These are phyloP conservation scores for Trypanosoma theileri DNA, from an alignment of 208 protist species.

Conservation along the genomic window DNA sequence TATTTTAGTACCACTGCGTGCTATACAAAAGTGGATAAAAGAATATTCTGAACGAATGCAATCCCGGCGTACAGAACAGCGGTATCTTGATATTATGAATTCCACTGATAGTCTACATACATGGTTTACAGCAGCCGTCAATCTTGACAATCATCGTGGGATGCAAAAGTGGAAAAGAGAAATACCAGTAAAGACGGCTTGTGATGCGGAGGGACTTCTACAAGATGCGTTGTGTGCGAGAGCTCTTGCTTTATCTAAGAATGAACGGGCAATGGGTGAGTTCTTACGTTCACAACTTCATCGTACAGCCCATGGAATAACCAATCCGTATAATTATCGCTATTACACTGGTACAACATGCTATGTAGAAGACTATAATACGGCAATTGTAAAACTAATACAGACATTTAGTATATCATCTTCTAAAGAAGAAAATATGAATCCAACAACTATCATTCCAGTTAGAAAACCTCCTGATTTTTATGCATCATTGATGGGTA, in stretches of 20 bases:
- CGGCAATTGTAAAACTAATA: slow-evolving; percentile 36
- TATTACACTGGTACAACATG: slow-evolving; percentile 53
- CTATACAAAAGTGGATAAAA: slow-evolving; percentile 26
- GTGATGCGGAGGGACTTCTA: slow-evolving; percentile 38
- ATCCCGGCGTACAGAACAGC: slow-evolving; percentile 35
- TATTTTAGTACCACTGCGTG: slow-evolving; percentile 15
- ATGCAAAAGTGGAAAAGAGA: slow-evolving; percentile 39
- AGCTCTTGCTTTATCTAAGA: slow-evolving; percentile 25
- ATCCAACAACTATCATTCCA: neutral
- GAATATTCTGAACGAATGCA: slow-evolving; percentile 38
- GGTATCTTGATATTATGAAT: slow-evolving; percentile 58
- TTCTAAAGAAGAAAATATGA: neutral
- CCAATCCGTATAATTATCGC: slow-evolving; percentile 37
- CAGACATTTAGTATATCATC: slow-evolving; percentile 27
- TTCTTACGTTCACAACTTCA: slow-evolving; percentile 46
- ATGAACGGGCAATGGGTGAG: slow-evolving; percentile 33
- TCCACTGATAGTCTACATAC: slow-evolving; percentile 51
- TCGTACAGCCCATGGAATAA: slow-evolving; percentile 57
- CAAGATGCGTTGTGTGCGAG: slow-evolving; percentile 37
- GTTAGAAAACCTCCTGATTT: too few relatives aligned
- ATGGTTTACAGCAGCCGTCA: slow-evolving; percentile 31
- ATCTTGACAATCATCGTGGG: slow-evolving; percentile 47
- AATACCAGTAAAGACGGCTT: slow-evolving; percentile 24
- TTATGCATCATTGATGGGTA: too few relatives aligned
- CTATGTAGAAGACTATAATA: slow-evolving; percentile 52